A percentile compares a stretch with the other conserved stretches of the same genome.
These are phyloP conservation scores for Ensete ventricosum DNA, from an alignment of 176 grass and related monocot species.

Conservation along the genomic window DNA sequence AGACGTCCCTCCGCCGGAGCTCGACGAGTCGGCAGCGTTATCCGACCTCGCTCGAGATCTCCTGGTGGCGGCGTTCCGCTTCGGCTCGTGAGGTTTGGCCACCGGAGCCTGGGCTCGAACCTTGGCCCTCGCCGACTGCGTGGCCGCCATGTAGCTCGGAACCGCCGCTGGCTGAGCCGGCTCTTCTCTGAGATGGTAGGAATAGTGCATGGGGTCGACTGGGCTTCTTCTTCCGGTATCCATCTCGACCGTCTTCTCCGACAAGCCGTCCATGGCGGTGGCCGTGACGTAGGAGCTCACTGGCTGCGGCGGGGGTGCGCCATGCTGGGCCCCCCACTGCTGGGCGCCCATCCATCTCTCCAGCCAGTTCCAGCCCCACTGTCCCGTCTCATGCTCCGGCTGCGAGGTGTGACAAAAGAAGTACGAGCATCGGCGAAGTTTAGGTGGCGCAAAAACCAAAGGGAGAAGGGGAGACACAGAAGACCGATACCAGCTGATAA, in stretches of 20 bases:
- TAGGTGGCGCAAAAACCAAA: conserved; percentile 4
- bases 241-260: conserved; percentile 74
- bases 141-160: conserved; percentile 83
- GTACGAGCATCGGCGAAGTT: background rate
- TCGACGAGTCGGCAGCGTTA: conserved; percentile 28
- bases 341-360: conserved; percentile 32
- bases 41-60: background rate
- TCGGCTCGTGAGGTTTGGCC: background rate
- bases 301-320: conserved; percentile 2
- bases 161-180: background rate
- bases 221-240: conserved; percentile 28
- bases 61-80: background rate
- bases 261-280: conserved; percentile 28
- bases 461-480: background rate
- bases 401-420: no score
- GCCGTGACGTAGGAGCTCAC: conserved; percentile 19
- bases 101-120: conserved; percentile 21
- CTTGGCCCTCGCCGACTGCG: conserved; percentile 77
- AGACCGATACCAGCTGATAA: conserved; percentile 6
- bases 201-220: conserved; percentile 8
- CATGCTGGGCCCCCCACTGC: conserved; percentile 6
- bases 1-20: conserved; percentile 29
- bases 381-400: conserved; percentile 28
- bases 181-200: background rate
- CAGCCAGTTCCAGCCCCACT: conserved; percentile 53